Evolutionary conservation across 331 rosid species (phyloP), one percentile per base, ranked within the genome.

Genomic region (Saraca asoca): DNA sequence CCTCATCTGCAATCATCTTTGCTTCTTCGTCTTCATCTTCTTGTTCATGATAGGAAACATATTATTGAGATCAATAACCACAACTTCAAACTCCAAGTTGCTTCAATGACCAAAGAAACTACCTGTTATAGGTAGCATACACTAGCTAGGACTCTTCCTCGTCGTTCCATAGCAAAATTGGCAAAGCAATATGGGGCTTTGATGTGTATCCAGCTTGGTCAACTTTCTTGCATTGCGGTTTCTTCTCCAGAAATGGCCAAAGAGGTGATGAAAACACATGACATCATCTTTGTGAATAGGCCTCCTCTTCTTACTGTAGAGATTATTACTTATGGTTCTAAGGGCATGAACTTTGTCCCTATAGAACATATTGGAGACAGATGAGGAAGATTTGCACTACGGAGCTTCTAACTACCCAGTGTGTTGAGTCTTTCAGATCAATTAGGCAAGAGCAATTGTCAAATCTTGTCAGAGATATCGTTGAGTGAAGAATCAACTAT

Each of bases 181-280:
- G 78, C 78, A 31, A 14, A 11, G 5, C 68, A 60, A 61, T 42
- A 78, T 68, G 82, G 82, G 14, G 71, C 82, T 16, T 18, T 78
- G 55, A 78, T 72, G 68, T 71, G 73, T 3, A 42, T 68, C n/a
- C 18, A 74, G 10, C 78, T 66, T 6, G 78, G 79, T 39, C 68
- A 66, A 9, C 62, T 74, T 58, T 74, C 79, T 6, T 37, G 48
- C 74, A 74, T 58, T 33, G 69, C 67, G 5, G 41, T 74, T 1
- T 69, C 80, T 29, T 70, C 76, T 10, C 63, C 66, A 13, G 72
- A 76, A 56, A 56, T 63, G 57, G 76, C 80, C 3, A 69, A 76
- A 70, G 72, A 77, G 11, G 57, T 73, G 0, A 62, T 77, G 78
- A 81, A 66, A 77, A 81, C 75, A n/a, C 75, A 77, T 67, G 59